These are phyloP conservation scores for Beauveria australis DNA, from an alignment of 2,329 filamentous ascomycete species.

Conservation along the genomic window DNA sequence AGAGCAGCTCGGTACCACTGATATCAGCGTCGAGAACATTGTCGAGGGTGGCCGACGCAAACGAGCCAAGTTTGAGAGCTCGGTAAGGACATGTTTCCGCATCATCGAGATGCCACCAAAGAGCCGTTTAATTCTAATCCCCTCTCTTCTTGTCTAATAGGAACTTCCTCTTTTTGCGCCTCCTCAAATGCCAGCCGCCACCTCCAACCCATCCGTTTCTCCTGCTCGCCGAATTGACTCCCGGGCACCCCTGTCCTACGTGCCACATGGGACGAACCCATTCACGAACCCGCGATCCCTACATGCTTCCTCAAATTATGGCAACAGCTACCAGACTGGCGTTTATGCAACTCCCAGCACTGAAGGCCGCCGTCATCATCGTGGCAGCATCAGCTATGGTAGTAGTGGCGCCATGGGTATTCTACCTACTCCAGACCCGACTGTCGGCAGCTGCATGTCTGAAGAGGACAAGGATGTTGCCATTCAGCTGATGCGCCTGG, in stretches of 20 bases:
- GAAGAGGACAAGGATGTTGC: constrained; percentile 92
- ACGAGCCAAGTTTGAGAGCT: constrained; percentile 91
- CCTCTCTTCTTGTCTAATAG: constrained; percentile 37
- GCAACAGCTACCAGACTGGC: constrained; percentile 39
- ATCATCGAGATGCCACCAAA: neutral
- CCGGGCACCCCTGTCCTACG: constrained; percentile 66
- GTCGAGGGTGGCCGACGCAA: constrained; percentile 94
- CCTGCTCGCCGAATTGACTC: constrained; percentile 75
- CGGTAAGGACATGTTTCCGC: constrained; percentile 54
- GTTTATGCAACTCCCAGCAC: constrained; percentile 56
- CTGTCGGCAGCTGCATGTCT: constrained; percentile 91
- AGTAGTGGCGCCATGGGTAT: constrained; percentile 44
- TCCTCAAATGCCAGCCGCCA: constrained; percentile 83
- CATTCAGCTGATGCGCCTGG: constrained; percentile 90
- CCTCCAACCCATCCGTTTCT: constrained; percentile 96
- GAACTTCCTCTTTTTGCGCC: constrained; percentile 93
- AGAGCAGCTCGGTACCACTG: constrained; percentile 85
- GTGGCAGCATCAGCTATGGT: constrained; percentile 52
- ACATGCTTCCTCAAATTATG: constrained; percentile 76
- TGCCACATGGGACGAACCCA: constrained; percentile 67
- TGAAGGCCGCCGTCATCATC: constrained; percentile 53
- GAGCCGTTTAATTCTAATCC: constrained; percentile 10
- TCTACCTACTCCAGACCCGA: constrained; percentile 92
- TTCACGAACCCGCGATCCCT: constrained; percentile 71
- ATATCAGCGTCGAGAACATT: constrained; percentile 97